Evolutionary conservation across 31 red algal genomes (phyloP).

Genomic region (Porphyra umbilicalis): DNA sequence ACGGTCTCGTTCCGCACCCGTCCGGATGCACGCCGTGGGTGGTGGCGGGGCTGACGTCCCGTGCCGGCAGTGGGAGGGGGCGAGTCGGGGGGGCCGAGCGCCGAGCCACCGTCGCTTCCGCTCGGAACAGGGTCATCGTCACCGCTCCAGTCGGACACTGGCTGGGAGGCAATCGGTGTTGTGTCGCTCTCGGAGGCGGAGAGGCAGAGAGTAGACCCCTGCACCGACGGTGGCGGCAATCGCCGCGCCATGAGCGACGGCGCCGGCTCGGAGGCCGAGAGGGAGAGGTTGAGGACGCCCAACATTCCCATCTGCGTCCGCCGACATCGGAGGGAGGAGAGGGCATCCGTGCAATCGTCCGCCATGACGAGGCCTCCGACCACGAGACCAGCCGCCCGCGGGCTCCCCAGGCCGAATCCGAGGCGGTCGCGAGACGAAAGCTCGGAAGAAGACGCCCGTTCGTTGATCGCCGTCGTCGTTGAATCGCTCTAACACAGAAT

Average conservation of each 20-base stretch:
- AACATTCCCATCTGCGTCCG: not conserved
- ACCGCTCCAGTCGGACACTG: not conserved
- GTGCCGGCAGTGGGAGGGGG: not conserved
- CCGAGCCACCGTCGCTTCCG: not conserved
- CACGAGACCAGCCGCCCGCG: too few relatives aligned
- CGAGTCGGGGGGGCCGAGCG: not conserved
- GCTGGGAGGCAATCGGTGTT: too few relatives aligned
- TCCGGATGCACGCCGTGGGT: not conserved
- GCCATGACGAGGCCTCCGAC: not conserved
- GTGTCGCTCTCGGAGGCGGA: not conserved
- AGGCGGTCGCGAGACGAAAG: too few relatives aligned
- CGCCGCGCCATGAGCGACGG: not conserved
- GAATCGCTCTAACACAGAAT: too few relatives aligned
- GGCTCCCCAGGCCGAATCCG: too few relatives aligned
- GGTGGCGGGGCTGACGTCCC: not conserved
- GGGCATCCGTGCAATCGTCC: not conserved
- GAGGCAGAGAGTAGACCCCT: not conserved
- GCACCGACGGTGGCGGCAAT: not conserved
- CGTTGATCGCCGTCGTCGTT: too few relatives aligned
- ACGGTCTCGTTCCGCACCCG: not conserved
- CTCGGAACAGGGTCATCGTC: too few relatives aligned
- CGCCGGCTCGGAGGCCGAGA: not conserved
- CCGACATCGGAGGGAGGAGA: not conserved
- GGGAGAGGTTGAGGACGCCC: not conserved
- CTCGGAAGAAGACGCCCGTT: too few relatives aligned